Evolutionary conservation across 257 asterid genomes (phyloP).

Genomic region (Prunella vulgaris): DNA sequence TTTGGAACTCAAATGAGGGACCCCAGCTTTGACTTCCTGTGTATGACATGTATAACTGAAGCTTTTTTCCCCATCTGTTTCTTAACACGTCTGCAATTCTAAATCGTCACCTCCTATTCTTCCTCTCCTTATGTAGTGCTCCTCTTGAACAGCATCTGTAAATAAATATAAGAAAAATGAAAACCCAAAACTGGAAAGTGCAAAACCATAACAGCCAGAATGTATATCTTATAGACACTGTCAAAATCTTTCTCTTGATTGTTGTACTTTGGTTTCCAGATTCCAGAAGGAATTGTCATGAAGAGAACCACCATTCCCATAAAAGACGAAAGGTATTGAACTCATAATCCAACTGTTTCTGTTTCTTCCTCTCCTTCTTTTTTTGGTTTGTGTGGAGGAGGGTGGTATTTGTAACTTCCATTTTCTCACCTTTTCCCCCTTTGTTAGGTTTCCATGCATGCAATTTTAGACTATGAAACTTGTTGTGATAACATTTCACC

Average conservation of each 20-base stretch:
- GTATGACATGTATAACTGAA: background rate
- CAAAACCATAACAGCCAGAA: conserved; percentile 7
- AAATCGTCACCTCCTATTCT: background rate
- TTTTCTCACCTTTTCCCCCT: conserved; percentile 10
- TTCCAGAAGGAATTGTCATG: conserved; percentile 42
- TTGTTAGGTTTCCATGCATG: conserved; percentile 45
- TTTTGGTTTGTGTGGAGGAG: background rate
- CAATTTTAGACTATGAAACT: conserved; percentile 34
- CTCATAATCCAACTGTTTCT: background rate
- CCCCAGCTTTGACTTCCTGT: background rate
- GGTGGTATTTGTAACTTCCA: conserved; percentile 7
- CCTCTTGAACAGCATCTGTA: background rate
- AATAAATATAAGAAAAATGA: background rate
- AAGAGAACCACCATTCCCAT: conserved; percentile 35
- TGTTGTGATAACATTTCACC: conserved; percentile 37
- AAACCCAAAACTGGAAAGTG: background rate
- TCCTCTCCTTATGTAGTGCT: background rate
- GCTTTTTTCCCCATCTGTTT: background rate
- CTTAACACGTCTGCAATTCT: background rate
- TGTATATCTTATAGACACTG: background rate
- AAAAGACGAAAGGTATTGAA: conserved; percentile 73
- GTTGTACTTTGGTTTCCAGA: conserved; percentile 39
- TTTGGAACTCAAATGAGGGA: background rate
- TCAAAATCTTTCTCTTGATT: conserved; percentile 20
- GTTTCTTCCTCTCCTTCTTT: background rate